A percentile compares a stretch with the other conserved stretches of the same genome.
phyloP scores from a whole-genome alignment of 495 filamentous ascomycete species.

The Aspergillus funiculosus region DNA sequence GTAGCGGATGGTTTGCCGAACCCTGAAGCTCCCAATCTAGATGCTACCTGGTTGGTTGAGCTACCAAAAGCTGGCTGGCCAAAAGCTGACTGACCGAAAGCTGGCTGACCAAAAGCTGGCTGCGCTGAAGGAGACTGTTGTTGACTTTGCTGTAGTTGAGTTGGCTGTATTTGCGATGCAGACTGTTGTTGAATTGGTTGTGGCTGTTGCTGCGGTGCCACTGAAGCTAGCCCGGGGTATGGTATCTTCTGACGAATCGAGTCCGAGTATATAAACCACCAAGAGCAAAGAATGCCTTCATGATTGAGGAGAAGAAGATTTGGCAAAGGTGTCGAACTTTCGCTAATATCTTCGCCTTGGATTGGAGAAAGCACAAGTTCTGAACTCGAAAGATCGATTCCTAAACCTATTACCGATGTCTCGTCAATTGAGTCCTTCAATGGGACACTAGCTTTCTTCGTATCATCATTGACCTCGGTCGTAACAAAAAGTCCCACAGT shows the following conservation, averaged over 20 bases:
- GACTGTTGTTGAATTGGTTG: constrained; percentile 22
- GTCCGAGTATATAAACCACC: constrained; percentile 90
- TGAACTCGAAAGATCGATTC: constrained; percentile 73
- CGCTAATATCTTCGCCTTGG: constrained; percentile 63
- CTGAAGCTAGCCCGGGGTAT: constrained; percentile 62
- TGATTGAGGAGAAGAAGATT: constrained; percentile 82
- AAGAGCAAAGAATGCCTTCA: constrained; percentile 75
- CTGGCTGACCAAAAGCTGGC: constrained; percentile 28
- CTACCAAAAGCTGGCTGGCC: constrained; percentile 38
- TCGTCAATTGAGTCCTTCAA: constrained; percentile 65
- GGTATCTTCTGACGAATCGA: constrained; percentile 66
- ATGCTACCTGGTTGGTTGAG: constrained; percentile 29
- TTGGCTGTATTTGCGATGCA: constrained; percentile 19
- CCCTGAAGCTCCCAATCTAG: constrained; percentile 1
- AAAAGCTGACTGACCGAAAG: constrained; percentile 41
- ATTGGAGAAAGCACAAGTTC: constrained; percentile 76
- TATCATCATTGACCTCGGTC: constrained; percentile 69
- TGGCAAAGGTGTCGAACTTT: constrained; percentile 77
- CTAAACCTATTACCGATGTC: constrained; percentile 74
- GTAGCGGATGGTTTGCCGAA: constrained; percentile 33
- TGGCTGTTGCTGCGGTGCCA: constrained; percentile 30
- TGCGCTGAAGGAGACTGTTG: constrained; percentile 16
- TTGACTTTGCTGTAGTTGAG: constrained; percentile 21
- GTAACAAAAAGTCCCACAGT: constrained; percentile 63
- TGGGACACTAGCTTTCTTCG: constrained; percentile 68